These are phyloP conservation scores for Cymbopogon citratus DNA, from an alignment of 176 grass and related monocot species.

Conservation along the genomic window DNA sequence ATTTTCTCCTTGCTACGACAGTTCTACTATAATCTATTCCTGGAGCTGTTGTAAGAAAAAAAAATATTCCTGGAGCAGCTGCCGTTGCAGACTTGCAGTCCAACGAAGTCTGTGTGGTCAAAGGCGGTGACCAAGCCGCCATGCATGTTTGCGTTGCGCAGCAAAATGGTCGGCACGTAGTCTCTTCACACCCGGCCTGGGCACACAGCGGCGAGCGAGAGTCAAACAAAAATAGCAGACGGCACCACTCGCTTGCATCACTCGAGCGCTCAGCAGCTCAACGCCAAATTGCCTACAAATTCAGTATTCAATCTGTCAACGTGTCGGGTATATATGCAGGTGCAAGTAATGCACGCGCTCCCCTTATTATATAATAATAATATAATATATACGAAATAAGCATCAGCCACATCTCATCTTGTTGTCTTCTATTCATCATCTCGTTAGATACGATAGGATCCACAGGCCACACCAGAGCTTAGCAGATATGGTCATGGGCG, in stretches of 20 bases:
- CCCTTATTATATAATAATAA: background rate
- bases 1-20: no score
- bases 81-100: background rate
- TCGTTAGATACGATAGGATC: background rate
- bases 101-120: background rate
- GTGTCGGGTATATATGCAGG: background rate
- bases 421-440: background rate
- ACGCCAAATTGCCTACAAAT: background rate
- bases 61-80: background rate
- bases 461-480: background rate
- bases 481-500: background rate
- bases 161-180: no score
- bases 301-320: background rate
- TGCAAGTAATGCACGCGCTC: background rate
- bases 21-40: no score
- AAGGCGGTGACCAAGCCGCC: background rate
- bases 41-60: no score
- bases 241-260: background rate
- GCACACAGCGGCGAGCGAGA: background rate
- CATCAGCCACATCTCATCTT: background rate
- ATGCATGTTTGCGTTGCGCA: no score
- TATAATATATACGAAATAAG: background rate
- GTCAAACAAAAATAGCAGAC: background rate
- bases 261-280: no score
- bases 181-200: no score